Percentiles rank a stretch among this genome's conserved stretches.
phyloP scores from a whole-genome alignment of 1,284 basidiomycete species.

The Ustilago curta region DNA sequence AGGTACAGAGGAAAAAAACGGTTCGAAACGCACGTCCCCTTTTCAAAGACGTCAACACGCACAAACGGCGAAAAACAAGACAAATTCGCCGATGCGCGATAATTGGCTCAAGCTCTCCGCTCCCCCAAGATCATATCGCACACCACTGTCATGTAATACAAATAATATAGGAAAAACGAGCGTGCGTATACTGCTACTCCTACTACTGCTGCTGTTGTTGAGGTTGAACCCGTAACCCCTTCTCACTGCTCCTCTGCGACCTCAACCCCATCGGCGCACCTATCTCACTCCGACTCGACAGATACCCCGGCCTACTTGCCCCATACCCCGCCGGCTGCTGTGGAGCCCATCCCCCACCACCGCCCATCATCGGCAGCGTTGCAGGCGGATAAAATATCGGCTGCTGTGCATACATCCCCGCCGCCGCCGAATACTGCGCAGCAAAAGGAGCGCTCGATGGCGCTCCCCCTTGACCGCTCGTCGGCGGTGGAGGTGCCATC shows the following conservation, averaged over 20 bases:
- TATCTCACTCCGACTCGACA: conserved; percentile 24
- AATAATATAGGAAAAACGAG: too few relatives aligned
- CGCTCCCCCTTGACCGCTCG: not conserved
- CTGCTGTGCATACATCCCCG: conserved; percentile 6
- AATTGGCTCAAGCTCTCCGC: too few relatives aligned
- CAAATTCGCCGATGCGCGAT: conserved; percentile 12
- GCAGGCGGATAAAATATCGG: conserved; percentile 16
- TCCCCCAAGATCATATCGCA: too few relatives aligned
- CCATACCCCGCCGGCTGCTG: not conserved
- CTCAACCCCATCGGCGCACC: conserved; percentile 14
- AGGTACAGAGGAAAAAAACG: not conserved
- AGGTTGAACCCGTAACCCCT: conserved; percentile 10
- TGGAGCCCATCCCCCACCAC: conserved; percentile 1
- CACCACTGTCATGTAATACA: too few relatives aligned
- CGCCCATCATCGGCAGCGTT: conserved; percentile 9
- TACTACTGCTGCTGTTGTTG: conserved; percentile 11
- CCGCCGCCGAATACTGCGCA: conserved; percentile 6
- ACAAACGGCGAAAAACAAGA: too few relatives aligned
- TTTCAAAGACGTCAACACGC: not conserved
- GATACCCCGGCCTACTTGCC: conserved; percentile 10
- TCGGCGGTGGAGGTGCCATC: conserved; percentile 43
- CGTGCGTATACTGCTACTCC: not conserved
- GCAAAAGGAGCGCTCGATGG: not conserved
- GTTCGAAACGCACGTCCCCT: conserved; percentile 2
- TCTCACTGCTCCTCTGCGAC: conserved; percentile 22